Conservation (phyloP, 805 yeast species). For the Torulaspora franciscae region DNA sequence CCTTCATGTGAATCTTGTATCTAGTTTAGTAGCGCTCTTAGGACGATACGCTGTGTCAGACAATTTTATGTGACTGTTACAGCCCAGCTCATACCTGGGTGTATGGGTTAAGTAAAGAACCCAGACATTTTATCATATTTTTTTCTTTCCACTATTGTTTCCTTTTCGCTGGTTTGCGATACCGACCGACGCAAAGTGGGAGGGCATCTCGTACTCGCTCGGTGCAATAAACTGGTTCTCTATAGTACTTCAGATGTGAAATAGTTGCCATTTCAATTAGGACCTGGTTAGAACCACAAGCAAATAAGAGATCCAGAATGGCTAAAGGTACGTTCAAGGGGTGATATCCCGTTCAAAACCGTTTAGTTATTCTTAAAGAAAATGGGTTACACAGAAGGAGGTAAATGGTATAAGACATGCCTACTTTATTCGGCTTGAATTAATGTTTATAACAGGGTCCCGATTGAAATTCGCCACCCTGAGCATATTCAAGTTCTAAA, state of each 20-base stretch:
- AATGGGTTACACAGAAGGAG: slow-evolving; percentile 6
- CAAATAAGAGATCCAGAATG: slow-evolving; percentile 32
- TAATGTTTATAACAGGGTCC: slow-evolving; percentile 2
- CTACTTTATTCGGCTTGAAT: slow-evolving; percentile 1
- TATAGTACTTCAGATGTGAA: neutral
- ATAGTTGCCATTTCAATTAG: neutral
- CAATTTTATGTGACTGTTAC: neutral
- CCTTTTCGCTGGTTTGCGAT: too few species aligned
- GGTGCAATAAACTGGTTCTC: neutral
- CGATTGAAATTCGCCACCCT: slow-evolving; percentile 1
- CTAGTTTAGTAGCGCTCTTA: neutral
- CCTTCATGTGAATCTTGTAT: neutral
- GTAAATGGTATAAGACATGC: neutral
- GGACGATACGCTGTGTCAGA: too few species aligned
- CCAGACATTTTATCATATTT: neutral
- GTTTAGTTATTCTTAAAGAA: slow-evolving; percentile 34
- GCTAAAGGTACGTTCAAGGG: slow-evolving; percentile 40
- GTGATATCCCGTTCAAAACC: slow-evolving; percentile 40
- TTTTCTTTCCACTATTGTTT: too few species aligned
- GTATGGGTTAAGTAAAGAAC: neutral
- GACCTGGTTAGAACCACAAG: slow-evolving; percentile 3
- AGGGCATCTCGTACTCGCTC: too few species aligned
- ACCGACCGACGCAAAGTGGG: neutral
- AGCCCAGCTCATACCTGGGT: neutral
- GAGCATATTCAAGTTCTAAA: slow-evolving; percentile 5